A percentile compares a stretch with the other conserved stretches of the same genome.
Evolutionary conservation across 805 yeast species (phyloP).

Genomic region (Metschnikowia koreensis): DNA sequence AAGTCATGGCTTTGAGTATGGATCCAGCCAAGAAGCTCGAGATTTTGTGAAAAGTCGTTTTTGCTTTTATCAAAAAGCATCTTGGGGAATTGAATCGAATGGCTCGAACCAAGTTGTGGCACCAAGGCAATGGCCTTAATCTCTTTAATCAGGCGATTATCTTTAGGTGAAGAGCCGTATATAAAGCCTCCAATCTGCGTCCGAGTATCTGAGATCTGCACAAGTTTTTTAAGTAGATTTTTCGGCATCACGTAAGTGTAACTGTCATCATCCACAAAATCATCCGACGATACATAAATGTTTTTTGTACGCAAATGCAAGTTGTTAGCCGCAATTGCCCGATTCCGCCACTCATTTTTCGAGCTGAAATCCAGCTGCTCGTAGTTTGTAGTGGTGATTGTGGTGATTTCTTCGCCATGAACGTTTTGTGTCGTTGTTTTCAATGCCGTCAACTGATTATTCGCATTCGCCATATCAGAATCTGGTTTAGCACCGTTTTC

Average conservation of each 20-base stretch:
- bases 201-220: slow-evolving; percentile 76
- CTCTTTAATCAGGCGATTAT: slow-evolving; percentile 73
- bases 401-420: slow-evolving; percentile 94
- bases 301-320: slow-evolving; percentile 69
- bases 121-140: slow-evolving; percentile 70
- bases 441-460: slow-evolving; percentile 63
- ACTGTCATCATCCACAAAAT: slow-evolving; percentile 44
- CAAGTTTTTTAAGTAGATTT: slow-evolving; percentile 71
- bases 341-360: slow-evolving; percentile 83
- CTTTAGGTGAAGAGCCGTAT: slow-evolving; percentile 77
- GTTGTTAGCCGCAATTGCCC: slow-evolving; percentile 77
- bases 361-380: slow-evolving; percentile 84
- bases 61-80: slow-evolving; percentile 42
- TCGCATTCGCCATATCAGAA: slow-evolving; percentile 29
- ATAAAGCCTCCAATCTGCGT: slow-evolving; percentile 79
- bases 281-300: slow-evolving; percentile 69
- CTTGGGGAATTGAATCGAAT: slow-evolving; percentile 60
- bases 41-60: slow-evolving; percentile 34
- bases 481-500: slow-evolving; percentile 46
- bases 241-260: slow-evolving; percentile 79
- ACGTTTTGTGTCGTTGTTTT: slow-evolving; percentile 84
- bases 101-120: slow-evolving; percentile 82
- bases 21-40: slow-evolving; percentile 91
- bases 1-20: slow-evolving; percentile 78
- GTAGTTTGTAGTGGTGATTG: slow-evolving; percentile 86